phyloP scores from a whole-genome alignment of 495 filamentous ascomycete species.

The Viridothelium virens region DNA sequence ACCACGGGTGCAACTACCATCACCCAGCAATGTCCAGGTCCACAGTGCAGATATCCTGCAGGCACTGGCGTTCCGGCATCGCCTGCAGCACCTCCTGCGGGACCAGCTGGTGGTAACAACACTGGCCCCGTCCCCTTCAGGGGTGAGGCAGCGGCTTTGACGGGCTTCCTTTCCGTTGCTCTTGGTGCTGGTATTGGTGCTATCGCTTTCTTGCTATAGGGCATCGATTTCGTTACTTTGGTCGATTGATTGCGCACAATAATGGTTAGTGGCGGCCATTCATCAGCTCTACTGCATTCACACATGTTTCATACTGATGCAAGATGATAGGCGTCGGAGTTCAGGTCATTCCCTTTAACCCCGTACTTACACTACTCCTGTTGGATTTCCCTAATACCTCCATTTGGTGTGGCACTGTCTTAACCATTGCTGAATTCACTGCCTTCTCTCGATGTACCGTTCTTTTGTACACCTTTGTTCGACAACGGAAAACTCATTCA shows the following conservation, averaged over 20 bases:
- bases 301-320: not conserved
- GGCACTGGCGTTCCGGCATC: constrained; percentile 5
- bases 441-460: not conserved
- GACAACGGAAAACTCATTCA: not conserved
- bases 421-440: not conserved
- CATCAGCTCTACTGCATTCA: not conserved
- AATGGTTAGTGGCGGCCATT: too few relatives aligned
- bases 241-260: too few relatives aligned
- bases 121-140: not conserved
- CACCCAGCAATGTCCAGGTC: constrained; percentile 10
- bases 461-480: not conserved
- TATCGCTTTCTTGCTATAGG: not conserved
- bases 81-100: not conserved
- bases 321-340: not conserved
- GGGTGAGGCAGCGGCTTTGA: not conserved
- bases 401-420: not conserved
- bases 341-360: not conserved
- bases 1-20: constrained; percentile 1
- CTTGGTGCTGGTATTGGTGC: constrained; percentile 5
- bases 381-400: not conserved
- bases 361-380: not conserved
- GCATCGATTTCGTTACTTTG: not conserved
- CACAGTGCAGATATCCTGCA: not conserved
- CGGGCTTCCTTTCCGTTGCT: constrained; percentile 5
- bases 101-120: constrained; percentile 7